Conservation (phyloP, 1,284 basidiomycete genomes). For the Cryptococcus floricola region DNA sequence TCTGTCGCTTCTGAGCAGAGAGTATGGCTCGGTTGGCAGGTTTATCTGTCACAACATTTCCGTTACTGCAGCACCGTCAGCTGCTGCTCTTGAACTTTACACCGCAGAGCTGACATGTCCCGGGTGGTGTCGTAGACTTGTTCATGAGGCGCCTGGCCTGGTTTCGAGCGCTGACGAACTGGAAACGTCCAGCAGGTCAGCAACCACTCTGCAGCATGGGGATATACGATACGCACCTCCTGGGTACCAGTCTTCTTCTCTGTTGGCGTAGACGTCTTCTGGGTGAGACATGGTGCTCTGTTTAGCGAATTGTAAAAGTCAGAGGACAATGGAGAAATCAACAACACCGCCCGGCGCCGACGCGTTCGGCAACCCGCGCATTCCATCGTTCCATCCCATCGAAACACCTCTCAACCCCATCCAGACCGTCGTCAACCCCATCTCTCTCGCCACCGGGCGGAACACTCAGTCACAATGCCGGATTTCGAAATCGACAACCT, state of each 20-base stretch:
- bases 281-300: background rate
- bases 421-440: background rate
- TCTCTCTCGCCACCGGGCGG: background rate
- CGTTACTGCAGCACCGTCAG: conserved; percentile 52
- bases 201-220: background rate
- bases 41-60: conserved; percentile 59
- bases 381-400: background rate
- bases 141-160: conserved; percentile 36
- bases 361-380: too few species aligned
- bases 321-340: background rate
- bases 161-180: conserved; percentile 30
- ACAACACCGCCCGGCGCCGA: too few species aligned
- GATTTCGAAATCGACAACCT: conserved; percentile 41
- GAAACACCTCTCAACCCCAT: background rate
- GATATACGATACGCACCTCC: conserved; percentile 21
- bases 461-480: conserved; percentile 2
- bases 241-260: conserved; percentile 22
- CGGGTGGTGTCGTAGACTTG: conserved; percentile 30
- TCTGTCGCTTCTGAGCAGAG: conserved; percentile 25
- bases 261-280: conserved; percentile 29
- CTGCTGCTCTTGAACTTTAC: background rate
- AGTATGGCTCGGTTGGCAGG: conserved; percentile 56
- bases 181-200: background rate
- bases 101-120: conserved; percentile 25
- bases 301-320: background rate